Conservation (phyloP, 2,329 filamentous ascomycete genomes). For the Diaporthe eres region DNA sequence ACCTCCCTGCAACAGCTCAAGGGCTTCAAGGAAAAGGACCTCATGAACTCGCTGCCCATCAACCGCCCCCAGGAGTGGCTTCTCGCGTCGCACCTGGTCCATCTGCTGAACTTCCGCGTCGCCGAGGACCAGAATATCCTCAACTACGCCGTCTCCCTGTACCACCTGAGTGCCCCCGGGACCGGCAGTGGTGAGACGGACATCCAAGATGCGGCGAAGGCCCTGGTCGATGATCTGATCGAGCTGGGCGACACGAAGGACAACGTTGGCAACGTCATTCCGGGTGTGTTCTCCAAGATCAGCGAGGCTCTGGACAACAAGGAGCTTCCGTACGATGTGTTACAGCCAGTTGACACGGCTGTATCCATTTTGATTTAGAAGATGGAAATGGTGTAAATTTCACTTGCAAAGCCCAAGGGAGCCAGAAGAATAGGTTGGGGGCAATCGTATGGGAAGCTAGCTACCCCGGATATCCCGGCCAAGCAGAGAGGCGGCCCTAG, state of each 20-base stretch:
- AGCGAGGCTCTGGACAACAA: slow-evolving; percentile 12
- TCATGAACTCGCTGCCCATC: slow-evolving; percentile 59
- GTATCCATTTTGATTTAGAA: slow-evolving; percentile 1
- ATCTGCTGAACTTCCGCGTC: slow-evolving; percentile 60
- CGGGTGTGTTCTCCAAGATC: slow-evolving; percentile 13
- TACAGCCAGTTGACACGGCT: slow-evolving; percentile 10
- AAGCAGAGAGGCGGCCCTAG: too few relatives aligned
- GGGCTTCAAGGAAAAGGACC: slow-evolving; percentile 50
- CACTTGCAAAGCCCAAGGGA: not conserved
- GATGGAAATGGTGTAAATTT: not conserved
- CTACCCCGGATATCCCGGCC: too few relatives aligned
- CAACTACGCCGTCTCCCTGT: slow-evolving; percentile 53
- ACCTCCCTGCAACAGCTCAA: slow-evolving; percentile 49
- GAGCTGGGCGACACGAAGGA: slow-evolving; percentile 5
- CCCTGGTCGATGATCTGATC: not conserved
- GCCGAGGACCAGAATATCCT: slow-evolving; percentile 56
- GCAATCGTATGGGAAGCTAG: not conserved
- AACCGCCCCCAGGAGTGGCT: slow-evolving; percentile 60
- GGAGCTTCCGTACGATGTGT: slow-evolving; percentile 4
- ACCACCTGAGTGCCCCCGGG: slow-evolving; percentile 15
- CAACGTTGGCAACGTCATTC: not conserved
- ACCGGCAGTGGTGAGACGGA: slow-evolving; percentile 6
- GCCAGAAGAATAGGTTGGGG: not conserved
- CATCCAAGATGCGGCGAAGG: slow-evolving; percentile 1
- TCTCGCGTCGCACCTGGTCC: slow-evolving; percentile 59